phyloP scores from a whole-genome alignment of 139 green algal species.

The Coccomyxa sp. region DNA sequence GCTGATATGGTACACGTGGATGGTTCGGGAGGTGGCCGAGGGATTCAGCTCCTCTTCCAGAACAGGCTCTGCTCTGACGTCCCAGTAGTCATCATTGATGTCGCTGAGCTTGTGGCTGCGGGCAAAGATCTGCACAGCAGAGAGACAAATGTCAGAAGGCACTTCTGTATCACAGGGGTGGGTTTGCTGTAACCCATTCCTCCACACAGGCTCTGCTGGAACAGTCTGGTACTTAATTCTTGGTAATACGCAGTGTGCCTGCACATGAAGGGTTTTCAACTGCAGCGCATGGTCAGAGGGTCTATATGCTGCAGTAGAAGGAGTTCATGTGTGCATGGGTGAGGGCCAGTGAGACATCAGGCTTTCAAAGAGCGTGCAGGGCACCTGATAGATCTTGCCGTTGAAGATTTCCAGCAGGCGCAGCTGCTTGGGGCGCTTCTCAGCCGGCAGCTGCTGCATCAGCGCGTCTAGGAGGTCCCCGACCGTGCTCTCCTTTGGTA shows the following conservation, averaged over 20 bases:
- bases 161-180: too few relatives aligned
- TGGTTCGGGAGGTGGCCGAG: slow-evolving; percentile 14
- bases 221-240: too few relatives aligned
- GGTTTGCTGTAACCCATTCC: too few relatives aligned
- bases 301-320: too few relatives aligned
- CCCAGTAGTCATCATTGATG: slow-evolving; percentile 83
- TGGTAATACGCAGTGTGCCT: too few relatives aligned
- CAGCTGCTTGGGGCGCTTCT: slow-evolving; percentile 33
- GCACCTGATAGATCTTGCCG: slow-evolving; percentile 77
- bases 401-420: slow-evolving; percentile 82
- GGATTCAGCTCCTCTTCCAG: slow-evolving; percentile 59
- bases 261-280: too few relatives aligned
- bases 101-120: slow-evolving; percentile 42
- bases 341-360: neutral
- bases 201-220: too few relatives aligned
- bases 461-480: slow-evolving; percentile 69
- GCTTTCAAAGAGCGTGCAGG: neutral
- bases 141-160: too few relatives aligned
- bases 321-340: neutral
- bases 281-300: too few relatives aligned
- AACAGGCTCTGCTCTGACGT: slow-evolving; percentile 62
- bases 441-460: slow-evolving; percentile 29
- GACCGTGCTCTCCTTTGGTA: slow-evolving; percentile 65
- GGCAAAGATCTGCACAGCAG: slow-evolving; percentile 44
- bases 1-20: slow-evolving; percentile 68